A percentile compares a stretch with the other conserved stretches of the same genome.
These are phyloP conservation scores for Periglandula ipomoeae DNA, from an alignment of 2,329 filamentous ascomycete species.

Conservation along the genomic window DNA sequence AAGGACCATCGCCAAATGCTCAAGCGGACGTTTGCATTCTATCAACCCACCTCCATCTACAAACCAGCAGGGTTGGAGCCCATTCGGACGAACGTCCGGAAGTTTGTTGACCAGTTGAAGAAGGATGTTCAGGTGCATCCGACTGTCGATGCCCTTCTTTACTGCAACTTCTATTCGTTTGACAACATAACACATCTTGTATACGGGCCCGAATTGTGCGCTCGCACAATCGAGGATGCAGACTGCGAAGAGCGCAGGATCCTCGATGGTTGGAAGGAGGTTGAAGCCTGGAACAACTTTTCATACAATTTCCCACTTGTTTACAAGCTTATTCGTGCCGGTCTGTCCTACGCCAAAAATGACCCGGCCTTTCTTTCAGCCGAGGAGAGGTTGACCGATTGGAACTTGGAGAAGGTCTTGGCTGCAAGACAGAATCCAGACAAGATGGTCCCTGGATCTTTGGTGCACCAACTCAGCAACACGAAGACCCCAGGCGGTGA, in stretches of 20 bases:
- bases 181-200: constrained; percentile 6
- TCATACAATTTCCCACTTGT: constrained; percentile 2
- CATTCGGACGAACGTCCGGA: neutral
- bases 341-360: neutral
- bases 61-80: neutral
- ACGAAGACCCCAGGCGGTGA: constrained; percentile 3
- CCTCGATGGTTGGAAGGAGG: constrained; percentile 3
- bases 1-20: constrained; percentile 6
- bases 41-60: constrained; percentile 4
- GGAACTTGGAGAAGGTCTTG: constrained; percentile 3
- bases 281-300: constrained; percentile 6
- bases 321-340: neutral
- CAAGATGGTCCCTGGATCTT: constrained; percentile 1
- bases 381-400: constrained; percentile 5
- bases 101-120: constrained; percentile 1
- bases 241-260: constrained; percentile 4
- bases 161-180: constrained; percentile 7
- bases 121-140: neutral
- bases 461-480: constrained; percentile 2
- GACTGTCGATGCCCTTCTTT: constrained; percentile 1
- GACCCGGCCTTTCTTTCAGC: constrained; percentile 4
- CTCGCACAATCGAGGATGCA: constrained; percentile 2
- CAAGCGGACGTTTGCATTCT: constrained; percentile 6
- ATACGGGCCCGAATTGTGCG: constrained; percentile 4
- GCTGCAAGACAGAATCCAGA: neutral